phyloP scores from a whole-genome alignment of 306 rosid species.

The Acacia melanoxylon region DNA sequence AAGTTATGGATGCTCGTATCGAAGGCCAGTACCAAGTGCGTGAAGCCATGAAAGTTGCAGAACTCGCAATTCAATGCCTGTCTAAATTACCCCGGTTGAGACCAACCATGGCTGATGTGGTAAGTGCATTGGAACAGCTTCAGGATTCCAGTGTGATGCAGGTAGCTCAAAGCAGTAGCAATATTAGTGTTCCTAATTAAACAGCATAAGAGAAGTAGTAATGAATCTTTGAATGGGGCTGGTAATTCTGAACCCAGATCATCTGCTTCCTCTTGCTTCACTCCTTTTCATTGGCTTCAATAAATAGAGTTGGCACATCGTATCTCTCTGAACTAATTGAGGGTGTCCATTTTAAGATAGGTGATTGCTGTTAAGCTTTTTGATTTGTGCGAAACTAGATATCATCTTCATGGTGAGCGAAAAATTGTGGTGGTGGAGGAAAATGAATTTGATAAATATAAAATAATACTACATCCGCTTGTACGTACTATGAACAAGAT shows the following conservation, averaged over 20 bases:
- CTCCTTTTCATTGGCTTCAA: conserved; percentile 9
- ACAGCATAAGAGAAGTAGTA: conserved; percentile 34
- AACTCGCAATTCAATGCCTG: conserved; percentile 68
- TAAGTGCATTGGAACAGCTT: conserved; percentile 65
- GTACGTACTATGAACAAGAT: too few relatives aligned
- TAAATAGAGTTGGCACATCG: conserved; percentile 19
- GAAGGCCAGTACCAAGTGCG: conserved; percentile 56
- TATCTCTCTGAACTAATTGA: conserved; percentile 28
- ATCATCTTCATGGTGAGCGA: too few relatives aligned
- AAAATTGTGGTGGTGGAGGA: not conserved
- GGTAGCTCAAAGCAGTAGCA: conserved; percentile 22
- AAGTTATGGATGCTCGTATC: conserved; percentile 75
- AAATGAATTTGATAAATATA: not conserved
- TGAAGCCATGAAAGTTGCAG: conserved; percentile 61
- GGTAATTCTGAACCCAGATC: conserved; percentile 32
- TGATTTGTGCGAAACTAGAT: not conserved
- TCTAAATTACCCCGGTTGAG: conserved; percentile 66
- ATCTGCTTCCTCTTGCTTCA: conserved; percentile 30
- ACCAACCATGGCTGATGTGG: conserved; percentile 79
- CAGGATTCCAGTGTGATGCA: conserved; percentile 40
- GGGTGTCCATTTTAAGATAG: not conserved
- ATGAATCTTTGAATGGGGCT: conserved; percentile 7
- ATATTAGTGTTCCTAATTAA: conserved; percentile 3
- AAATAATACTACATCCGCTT: too few relatives aligned
- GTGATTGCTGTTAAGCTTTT: not conserved